Evolutionary conservation across 495 filamentous ascomycete species (phyloP), one percentile per base, ranked within the genome.

Genomic region (Sabuloglossum arenarium): DNA sequence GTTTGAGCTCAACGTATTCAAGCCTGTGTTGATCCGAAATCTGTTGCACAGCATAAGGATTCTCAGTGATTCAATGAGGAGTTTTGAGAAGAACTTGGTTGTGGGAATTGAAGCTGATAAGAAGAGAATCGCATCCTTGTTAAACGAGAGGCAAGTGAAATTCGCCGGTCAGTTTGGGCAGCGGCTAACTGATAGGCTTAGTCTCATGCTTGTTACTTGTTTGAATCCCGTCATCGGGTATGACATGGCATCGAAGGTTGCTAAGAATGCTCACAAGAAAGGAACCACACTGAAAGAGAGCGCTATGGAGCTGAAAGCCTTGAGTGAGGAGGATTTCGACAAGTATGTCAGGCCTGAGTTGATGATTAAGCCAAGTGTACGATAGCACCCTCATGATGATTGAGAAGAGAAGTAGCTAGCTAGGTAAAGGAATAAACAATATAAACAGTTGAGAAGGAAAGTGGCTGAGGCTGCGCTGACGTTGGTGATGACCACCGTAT

Each of bases 261-360:
- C 91, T 61, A 98, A 98, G 85, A 91, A 98, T 67, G 91, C 91
- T 21, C 91, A 98, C 75, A 95, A 96, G 81, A 97, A 96, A 79
- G 88, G 88, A 29, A 69, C 85, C 57, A 95, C 86, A 24, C 76
- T 98, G 45, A 96, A 96, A 74, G 74, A 89, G 71, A 88, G 84
- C 60, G 90, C 93, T 46, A 79, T 98, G 80, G 86, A 97, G 74
- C 76, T 98, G 61, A 79, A 93, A 61, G 90, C 86, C 49, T 71
- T 98, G 58, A 89, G 82, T 59, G 82, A 84, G 65, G 84, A 85
- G 68, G 88, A 97, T 67, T 98, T 97, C 62, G 87, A 96, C 70
- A 75, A 79, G 61, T 70, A 89, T 60, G 91, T 98, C 59, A 79
- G 79, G 62, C 91, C 91, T n/a, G 93, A 97, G 74, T 77, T 97